Evolutionary conservation across 2,329 filamentous ascomycete species (phyloP).

Genomic region (Lecanicillium sp.): DNA sequence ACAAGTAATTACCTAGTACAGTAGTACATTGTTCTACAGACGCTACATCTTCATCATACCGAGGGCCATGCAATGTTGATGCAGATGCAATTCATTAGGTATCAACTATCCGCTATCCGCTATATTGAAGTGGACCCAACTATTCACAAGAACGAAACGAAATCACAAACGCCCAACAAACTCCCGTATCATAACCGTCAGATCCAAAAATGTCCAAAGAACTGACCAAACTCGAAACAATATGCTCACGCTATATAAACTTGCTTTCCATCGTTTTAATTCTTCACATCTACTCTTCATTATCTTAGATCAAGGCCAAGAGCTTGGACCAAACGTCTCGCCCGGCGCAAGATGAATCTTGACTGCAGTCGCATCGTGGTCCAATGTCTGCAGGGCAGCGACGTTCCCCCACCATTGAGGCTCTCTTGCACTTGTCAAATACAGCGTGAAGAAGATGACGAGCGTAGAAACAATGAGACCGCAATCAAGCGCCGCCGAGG

Average conservation of each 20-base stretch:
- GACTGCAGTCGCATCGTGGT: slow-evolving; percentile 34
- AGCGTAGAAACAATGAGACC: slow-evolving; percentile 59
- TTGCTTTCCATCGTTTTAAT: slow-evolving; percentile 1
- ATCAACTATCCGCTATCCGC: slow-evolving; percentile 4
- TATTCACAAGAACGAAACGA: neutral
- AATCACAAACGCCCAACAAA: neutral
- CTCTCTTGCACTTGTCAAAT: slow-evolving; percentile 45
- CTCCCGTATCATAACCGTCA: too few relatives aligned
- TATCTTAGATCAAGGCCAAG: slow-evolving; percentile 30
- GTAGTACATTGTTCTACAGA: too few relatives aligned
- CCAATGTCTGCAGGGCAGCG: slow-evolving; percentile 36
- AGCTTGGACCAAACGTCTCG: slow-evolving; percentile 42
- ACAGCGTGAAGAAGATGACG: slow-evolving; percentile 61
- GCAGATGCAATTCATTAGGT: slow-evolving; percentile 9
- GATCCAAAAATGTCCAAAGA: too few relatives aligned
- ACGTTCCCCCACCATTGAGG: slow-evolving; percentile 58
- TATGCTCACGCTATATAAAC: neutral
- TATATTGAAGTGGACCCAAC: neutral
- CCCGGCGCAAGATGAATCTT: slow-evolving; percentile 31
- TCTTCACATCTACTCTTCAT: neutral
- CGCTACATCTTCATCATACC: too few relatives aligned
- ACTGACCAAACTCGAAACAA: neutral
- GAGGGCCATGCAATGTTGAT: too few relatives aligned
- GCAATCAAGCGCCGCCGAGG: slow-evolving; percentile 61
- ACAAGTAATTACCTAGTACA: too few relatives aligned